Evolutionary conservation across 805 yeast genomes (phyloP).

Genomic region (Spathaspora arborariae): DNA sequence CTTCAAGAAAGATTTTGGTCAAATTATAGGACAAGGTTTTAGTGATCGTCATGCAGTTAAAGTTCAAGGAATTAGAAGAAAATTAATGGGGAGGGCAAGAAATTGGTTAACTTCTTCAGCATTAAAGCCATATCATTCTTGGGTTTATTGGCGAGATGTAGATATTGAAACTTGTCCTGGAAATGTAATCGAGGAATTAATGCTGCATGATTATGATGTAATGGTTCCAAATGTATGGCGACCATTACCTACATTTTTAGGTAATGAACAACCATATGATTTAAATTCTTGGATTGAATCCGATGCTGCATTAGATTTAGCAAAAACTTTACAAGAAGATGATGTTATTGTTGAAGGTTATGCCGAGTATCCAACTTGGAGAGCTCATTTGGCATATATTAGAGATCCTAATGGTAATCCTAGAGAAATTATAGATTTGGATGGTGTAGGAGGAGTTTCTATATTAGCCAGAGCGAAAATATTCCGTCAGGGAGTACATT

Average conservation of each 20-base stretch:
- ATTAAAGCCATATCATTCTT: slow-evolving; percentile 76
- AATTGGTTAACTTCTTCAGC: slow-evolving; percentile 78
- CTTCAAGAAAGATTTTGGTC: slow-evolving; percentile 80
- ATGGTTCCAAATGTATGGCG: slow-evolving; percentile 93
- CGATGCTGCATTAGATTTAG: slow-evolving; percentile 66
- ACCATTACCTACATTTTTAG: slow-evolving; percentile 89
- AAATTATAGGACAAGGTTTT: slow-evolving; percentile 80
- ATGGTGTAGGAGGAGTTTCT: slow-evolving; percentile 87
- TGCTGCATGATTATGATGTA: slow-evolving; percentile 67
- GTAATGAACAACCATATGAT: slow-evolving; percentile 91
- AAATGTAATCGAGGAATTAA: slow-evolving; percentile 66
- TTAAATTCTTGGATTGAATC: slow-evolving; percentile 96
- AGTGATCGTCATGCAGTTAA: slow-evolving; percentile 80
- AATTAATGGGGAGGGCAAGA: slow-evolving; percentile 82
- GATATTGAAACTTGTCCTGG: slow-evolving; percentile 84
- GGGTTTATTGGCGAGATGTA: slow-evolving; percentile 91
- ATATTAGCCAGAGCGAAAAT: slow-evolving; percentile 71
- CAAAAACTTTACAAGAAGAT: slow-evolving; percentile 63
- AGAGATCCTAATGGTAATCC: slow-evolving; percentile 60
- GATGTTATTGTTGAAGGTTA: slow-evolving; percentile 88
- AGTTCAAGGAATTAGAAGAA: slow-evolving; percentile 80
- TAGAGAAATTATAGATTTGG: slow-evolving; percentile 63
- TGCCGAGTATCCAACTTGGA: slow-evolving; percentile 82
- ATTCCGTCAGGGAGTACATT: slow-evolving; percentile 75
- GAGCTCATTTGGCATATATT: slow-evolving; percentile 75